phyloP scores from a whole-genome alignment of 768 basidiomycete species.

The Mrakia hoshinonis region DNA sequence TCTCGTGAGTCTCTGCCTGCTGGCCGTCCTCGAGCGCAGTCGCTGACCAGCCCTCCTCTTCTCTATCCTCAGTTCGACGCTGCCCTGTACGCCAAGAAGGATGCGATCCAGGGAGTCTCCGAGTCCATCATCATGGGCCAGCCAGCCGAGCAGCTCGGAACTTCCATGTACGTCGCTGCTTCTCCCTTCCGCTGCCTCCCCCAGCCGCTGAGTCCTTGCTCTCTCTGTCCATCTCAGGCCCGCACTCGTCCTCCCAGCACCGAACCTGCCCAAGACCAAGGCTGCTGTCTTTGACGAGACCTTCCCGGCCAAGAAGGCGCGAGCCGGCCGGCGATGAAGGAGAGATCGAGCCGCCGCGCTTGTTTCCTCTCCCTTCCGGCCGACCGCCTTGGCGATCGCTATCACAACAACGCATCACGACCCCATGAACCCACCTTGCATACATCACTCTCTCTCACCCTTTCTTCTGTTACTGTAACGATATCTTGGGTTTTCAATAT shows the following conservation, averaged over 20 bases:
- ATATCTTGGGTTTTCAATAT: neutral
- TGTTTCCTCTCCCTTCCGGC: neutral
- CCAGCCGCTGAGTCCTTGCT: neutral
- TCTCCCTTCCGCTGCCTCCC: neutral
- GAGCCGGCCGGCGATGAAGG: neutral
- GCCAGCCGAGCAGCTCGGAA: constrained; percentile 85
- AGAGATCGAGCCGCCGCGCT: neutral
- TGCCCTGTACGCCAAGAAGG: constrained; percentile 88
- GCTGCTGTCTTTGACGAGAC: constrained; percentile 18
- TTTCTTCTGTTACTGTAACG: constrained; percentile 6
- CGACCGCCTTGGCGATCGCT: neutral
- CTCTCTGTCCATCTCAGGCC: neutral
- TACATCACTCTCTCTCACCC: neutral
- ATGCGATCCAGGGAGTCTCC: constrained; percentile 89
- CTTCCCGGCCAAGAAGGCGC: constrained; percentile 21
- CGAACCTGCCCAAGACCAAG: constrained; percentile 20
- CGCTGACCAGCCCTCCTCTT: neutral
- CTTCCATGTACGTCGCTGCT: constrained; percentile 60
- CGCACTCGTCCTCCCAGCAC: constrained; percentile 23
- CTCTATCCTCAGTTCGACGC: constrained; percentile 61
- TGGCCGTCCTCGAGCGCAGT: neutral
- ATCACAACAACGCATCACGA: neutral
- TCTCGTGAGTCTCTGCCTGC: constrained; percentile 43
- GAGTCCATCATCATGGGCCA: constrained; percentile 99
- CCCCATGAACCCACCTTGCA: neutral